Conservation (phyloP, 192 early-diverging fungal genomes). For the Entrophospora sp. region DNA sequence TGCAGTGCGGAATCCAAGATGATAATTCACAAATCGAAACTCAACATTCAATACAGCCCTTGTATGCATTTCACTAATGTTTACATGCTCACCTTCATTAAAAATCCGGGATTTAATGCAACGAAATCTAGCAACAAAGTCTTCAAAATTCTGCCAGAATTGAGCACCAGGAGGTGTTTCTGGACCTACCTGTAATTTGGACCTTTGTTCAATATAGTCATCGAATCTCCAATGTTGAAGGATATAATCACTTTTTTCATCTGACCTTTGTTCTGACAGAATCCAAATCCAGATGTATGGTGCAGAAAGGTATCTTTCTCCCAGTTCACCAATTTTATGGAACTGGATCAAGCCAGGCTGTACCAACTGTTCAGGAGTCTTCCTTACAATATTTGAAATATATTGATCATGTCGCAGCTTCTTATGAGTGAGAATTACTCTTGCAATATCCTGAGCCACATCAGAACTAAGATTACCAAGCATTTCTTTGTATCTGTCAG, state of each 20-base stretch:
- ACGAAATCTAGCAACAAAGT: conserved; percentile 8
- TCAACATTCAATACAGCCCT: conserved; percentile 10
- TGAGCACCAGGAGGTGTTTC: background rate
- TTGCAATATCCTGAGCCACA: background rate
- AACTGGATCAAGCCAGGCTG: background rate
- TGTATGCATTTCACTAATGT: conserved; percentile 3
- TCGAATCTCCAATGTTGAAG: conserved; percentile 7
- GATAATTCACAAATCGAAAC: background rate
- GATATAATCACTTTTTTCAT: background rate
- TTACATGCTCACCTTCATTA: background rate
- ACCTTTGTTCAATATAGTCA: conserved; percentile 10
- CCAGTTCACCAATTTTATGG: background rate
- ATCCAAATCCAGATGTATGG: conserved; percentile 33
- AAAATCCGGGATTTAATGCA: background rate
- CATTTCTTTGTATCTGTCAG: no score
- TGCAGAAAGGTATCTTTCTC: conserved; percentile 14
- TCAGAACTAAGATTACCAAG: conserved; percentile 5
- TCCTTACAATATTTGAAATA: background rate
- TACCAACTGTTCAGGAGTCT: background rate
- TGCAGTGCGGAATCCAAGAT: background rate
- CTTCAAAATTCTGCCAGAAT: background rate
- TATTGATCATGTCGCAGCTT: background rate
- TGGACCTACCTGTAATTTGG: background rate
- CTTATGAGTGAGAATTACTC: background rate
- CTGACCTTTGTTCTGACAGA: conserved; percentile 10